Base-by-base conservation (phyloP, 2,329 filamentous ascomycete genomes). In the Cordyceps javanica region DNA sequence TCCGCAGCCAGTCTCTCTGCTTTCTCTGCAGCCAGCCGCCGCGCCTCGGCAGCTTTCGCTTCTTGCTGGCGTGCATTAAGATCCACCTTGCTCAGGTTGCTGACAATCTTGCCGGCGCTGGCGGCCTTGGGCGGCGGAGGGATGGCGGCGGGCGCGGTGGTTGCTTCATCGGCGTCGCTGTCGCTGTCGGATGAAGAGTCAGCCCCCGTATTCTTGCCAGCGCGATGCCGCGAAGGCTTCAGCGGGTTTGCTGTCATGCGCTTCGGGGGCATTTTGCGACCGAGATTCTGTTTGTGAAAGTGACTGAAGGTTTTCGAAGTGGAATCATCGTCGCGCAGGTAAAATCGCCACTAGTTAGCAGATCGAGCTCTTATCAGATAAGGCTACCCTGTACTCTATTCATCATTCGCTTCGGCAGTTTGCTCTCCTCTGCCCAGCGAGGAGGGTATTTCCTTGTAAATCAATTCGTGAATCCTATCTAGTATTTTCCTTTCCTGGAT, bases 161-260 rank as follows among this genome's bases (percentile, higher is more conserved):
- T 55, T 55, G 65, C 57, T 13, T 70, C 65, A 51, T 72, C 73
- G 48, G 74, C 72, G 58, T 79, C 78, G 67, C 73, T 76, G 63
- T 81, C 79, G 6, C 75, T 78, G 60, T 81, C 78, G 39, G 81
- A 83, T 42, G 79, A 81, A 6, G 78, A 80, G 13, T 77, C 78
- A 60, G 77, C 80, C 8, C 76, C 81, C 2, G 79, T 75, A 16
- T 87, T 78, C 72, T 97, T 97, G 63, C 94, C 93, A 16, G 93
- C 88, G 59, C 91, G 86, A 67, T 97, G 89, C 58, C 94, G 89
- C 64, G 86, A 83, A 25, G 91, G 89, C 70, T 86, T 86, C 59
- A 87, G 75, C 3, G 90, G 91, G 68, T 97, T 96, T 61, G 92
- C 91, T 62, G 93, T 97, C 90, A 97, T 96, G 67, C 90, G 89